Base-by-base conservation (phyloP, 345 rosid species). In the Eucalyptus globulus region DNA sequence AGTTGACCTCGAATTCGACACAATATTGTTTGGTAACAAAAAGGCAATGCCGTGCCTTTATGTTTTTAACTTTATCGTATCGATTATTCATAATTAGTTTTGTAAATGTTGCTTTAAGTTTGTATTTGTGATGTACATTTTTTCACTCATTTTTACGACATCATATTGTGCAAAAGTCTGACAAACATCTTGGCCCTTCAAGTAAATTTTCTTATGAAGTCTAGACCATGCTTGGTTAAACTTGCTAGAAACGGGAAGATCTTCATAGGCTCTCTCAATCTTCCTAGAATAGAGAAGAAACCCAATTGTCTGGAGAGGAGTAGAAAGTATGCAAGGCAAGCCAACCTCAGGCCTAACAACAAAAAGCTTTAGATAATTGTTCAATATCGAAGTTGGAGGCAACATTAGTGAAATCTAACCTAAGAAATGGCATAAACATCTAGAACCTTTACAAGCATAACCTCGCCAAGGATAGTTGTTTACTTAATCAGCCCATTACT, bases 301-400 rank as follows among this genome's bases (percentile, higher is more conserved):
- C 34, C 72, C 72, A 62, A 13, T 62, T 0, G 34, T 4, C 8
- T 62, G 1, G 31, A 13, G 17, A 1, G 4, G 5, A 62, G 5
- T 3, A 29, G 0, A 0, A 27, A 62, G 17, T 29, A 65, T 29
- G 17, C 2, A 29, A 62, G 34, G 37, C 6, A 0, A 6, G 76
- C 76, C 0, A n/a, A n/a, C 37, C 19, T 4, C 2, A n/a, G 2
- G 6, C 6, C 76, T 14, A 65, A 65, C 11, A 65, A 29, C 5
- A n/a, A 7, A 65, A 65, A n/a, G 37, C 19, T 65, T 65, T 5
- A 65, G 6, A 65, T 65, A 7, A 14, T 7, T 4, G 37, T 1
- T 49, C 14, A 1, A 2, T 12, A 49, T 4, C 2, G 2, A 49
- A 49, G 14, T 49, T 49, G 49, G 49, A 49, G 14, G 49, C 51